Evolutionary conservation across 352 stramenopile species (phyloP), one percentile per base, ranked within the genome.

Genomic region (Poterioochromonas sp.): DNA sequence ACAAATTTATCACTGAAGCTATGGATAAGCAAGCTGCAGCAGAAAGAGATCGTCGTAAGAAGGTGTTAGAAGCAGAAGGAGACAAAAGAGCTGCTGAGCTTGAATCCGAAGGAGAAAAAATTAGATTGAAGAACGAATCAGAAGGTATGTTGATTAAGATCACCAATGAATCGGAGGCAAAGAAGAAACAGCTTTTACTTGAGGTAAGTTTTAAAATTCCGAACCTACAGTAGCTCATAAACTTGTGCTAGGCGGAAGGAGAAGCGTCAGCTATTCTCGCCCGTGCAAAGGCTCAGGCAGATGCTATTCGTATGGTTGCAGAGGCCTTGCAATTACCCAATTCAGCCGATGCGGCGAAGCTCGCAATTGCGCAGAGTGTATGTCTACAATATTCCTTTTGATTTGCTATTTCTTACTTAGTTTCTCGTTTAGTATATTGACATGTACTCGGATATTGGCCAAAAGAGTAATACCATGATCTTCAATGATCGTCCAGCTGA

Each of bases 11-110:
- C 80, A 86, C 84, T 35, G 82, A 91, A 78, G 87, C 88, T 71
- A 93, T 94, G 88, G 89, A 94, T 82, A 93, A 92, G 68, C 89
- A 94, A 79, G 89, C 88, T 0, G 88, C 87, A 0, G 89, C 89
- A 0, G 89, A 94, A 82, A 81, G 89, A 39, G 84, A 85, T 78
- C 79, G 88, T 54, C 82, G 86, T 20, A 73, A 73, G 44, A 63
- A 49, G 39, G 89, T 94, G 11, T 81, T 94, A 39, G 83, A 87
- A 54, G 89, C 88, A 12, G 88, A 93, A 82, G 88, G 88, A 79
- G 84, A 90, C 58, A 94, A 94, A 71, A 82, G 85, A 79, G 76
- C 83, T 1, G 86, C 84, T n/a, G 85, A 89, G 64, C 80, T 94
- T 44, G 85, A 89, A 41, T 90, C 85, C 40, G 89, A 94, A 82